Evolutionary conservation across 2,329 filamentous ascomycete species (phyloP).

Genomic region (Thielaviopsis populi): DNA sequence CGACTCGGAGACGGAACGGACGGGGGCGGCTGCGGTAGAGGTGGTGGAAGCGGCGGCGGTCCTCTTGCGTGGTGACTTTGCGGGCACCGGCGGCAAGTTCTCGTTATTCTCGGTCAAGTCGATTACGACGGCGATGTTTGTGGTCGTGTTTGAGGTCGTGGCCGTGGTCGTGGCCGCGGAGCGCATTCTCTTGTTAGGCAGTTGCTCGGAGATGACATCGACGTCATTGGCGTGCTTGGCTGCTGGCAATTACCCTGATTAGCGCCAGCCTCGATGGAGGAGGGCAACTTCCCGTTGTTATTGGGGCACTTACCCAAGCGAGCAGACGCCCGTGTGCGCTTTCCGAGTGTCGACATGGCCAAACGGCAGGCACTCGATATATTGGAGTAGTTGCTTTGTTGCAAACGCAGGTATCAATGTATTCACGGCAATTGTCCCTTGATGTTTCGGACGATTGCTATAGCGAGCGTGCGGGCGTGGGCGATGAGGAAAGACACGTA

Average conservation of each 20-base stretch:
- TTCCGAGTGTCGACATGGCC: slow-evolving; percentile 14
- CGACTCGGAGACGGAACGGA: slow-evolving; percentile 7
- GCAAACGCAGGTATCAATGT: not conserved
- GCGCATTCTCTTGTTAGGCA: slow-evolving; percentile 11
- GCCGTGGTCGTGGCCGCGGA: not conserved
- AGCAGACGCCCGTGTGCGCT: slow-evolving; percentile 15
- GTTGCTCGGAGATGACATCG: slow-evolving; percentile 4
- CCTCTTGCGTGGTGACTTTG: slow-evolving; percentile 3
- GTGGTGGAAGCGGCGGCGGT: not conserved
- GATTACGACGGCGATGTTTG: not conserved
- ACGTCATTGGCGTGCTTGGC: not conserved
- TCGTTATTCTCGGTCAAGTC: slow-evolving; percentile 8
- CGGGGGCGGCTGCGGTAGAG: not conserved
- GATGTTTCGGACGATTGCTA: slow-evolving; percentile 5
- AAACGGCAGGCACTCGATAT: not conserved
- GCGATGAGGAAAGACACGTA: not conserved
- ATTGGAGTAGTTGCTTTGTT: slow-evolving; percentile 2
- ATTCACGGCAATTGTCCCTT: not conserved
- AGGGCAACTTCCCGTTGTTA: not conserved
- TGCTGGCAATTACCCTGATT: slow-evolving; percentile 1
- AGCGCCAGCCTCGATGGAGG: not conserved
- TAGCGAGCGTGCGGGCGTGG: not conserved
- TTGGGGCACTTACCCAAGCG: slow-evolving; percentile 13
- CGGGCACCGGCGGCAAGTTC: slow-evolving; percentile 9
- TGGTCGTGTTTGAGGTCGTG: too few relatives aligned